Base-by-base conservation (phyloP, 768 basidiomycete genomes). In the Mycena amicta region DNA sequence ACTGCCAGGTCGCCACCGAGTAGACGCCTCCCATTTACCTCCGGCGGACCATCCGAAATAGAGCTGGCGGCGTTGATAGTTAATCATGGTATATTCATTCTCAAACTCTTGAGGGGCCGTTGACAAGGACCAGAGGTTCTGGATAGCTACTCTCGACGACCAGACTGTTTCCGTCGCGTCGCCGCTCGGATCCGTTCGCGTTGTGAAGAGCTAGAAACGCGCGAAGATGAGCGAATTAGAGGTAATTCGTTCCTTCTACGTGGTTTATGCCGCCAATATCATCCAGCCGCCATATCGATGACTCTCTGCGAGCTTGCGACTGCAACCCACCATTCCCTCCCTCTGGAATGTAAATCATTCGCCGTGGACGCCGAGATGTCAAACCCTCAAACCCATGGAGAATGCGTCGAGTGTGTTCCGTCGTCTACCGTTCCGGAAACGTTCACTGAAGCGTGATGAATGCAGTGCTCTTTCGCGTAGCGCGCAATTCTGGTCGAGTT, bases 401-500 rank as follows among this genome's bases (percentile, higher is more conserved):
- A 71, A 60, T 86, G 83, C 55, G 84, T 85, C 12, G 81, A 81
- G 84, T 85, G 64, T 49, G 77, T 25, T 41, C n/a, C n/a, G n/a
- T n/a, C n/a, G n/a, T n/a, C n/a, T n/a, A n/a, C n/a, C 43, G 41
- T 33, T 49, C 47, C 27, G 5, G 4, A 1, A 29, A 30, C 53
- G 2, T 26, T 45, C 27, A 27, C 8, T 37, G 47, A 53, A 27
- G 49, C 31, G 3, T 37, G 55, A 45, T 50, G 50, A 45, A 31
- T 55, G 15, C 63, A 92, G 90, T 55, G 88, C 90, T 13, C 72
- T 92, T 11, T 85, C 89, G 16, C 77, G 89, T 50, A 92, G 90
- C 67, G 83, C 90, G 6, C 90, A 92, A 66, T 88, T 86, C 66
- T 92, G 90, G 90, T 90, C 90, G 3, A 90, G 88, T 56, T 92